Base-by-base conservation (phyloP, 1,139 yeast species). In the Protomyces inundatus region DNA sequence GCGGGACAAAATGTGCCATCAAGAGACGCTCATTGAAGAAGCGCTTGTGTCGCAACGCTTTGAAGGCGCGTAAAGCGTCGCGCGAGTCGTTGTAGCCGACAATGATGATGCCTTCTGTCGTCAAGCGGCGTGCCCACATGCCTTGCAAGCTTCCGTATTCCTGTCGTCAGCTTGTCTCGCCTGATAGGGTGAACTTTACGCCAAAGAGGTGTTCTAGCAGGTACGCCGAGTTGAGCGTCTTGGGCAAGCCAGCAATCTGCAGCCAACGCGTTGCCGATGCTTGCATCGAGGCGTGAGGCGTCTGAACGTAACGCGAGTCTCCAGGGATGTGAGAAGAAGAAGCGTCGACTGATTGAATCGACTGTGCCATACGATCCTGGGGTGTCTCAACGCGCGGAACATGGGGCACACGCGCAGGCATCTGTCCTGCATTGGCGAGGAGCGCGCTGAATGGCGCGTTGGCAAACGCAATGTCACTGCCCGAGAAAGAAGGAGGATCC, bases 81-180 rank as follows among this genome's bases (percentile, higher is more conserved):
- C 74, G 66, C 45, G 72, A 42, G 62, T 73, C 75, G 52, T 66
- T 70, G 64, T 67, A 73, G 5, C 70, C 71, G 16, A 71, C 69
- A 37, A 69, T 67, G 62, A 66, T 60, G 34, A 67, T 53, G 12
- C 71, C 71, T 45, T 68, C 67, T 7, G 58, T 54, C 3, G 67
- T 45, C 9, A 69, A 40, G 16, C 69, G 70, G 33, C 68, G 64
- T 1, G 69, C 61, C 55, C 66, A 66, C 39, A 70, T 62, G 7
- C 71, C 70, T 39, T 70, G 66, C 53, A 70, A 65, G 37, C 67
- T 71, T 30, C 72, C 72, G 42, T 66, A 66, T 4, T 66, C 58
- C 69, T 67, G 51, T n/a, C 36, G 12, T 40, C 6, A 23, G 7
- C n/a, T 7, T 54, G 23, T 33, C n/a, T 12, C n/a, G 6, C 12